These are phyloP conservation scores for Rhododendron griersonianum DNA, from an alignment of 148 eudicot genomes.

Conservation along the genomic window DNA sequence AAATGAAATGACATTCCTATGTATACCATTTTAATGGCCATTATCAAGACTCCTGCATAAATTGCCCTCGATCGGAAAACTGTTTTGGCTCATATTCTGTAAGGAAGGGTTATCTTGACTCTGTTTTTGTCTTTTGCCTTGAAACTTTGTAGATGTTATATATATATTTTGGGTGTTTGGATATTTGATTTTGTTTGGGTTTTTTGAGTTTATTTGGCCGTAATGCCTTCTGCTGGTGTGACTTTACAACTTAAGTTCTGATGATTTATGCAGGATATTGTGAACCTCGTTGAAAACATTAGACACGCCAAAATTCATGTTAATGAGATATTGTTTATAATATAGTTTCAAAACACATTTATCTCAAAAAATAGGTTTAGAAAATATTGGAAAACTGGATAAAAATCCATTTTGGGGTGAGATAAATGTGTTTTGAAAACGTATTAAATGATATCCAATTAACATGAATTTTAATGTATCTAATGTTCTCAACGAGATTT, in stretches of 20 bases:
- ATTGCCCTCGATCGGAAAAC: neutral
- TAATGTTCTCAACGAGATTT: too few species aligned
- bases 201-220: neutral
- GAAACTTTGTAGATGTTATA: neutral
- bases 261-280: neutral
- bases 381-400: too few species aligned
- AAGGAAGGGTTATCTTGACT: neutral
- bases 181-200: neutral
- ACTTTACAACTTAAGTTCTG: neutral
- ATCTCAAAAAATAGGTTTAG: too few species aligned
- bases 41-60: neutral
- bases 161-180: neutral
- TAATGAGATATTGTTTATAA: too few species aligned
- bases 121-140: neutral
- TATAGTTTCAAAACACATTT: too few species aligned
- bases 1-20: neutral
- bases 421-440: too few species aligned
- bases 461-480: too few species aligned
- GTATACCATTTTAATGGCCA: neutral
- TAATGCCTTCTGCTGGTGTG: neutral
- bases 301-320: too few species aligned
- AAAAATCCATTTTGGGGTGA: too few species aligned
- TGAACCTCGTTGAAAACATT: neutral
- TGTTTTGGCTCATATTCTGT: neutral
- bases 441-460: too few species aligned